A percentile compares a stretch with the other conserved stretches of the same genome.
phyloP scores from a whole-genome alignment of 306 rosid species.

The Astragalus membranaceus region DNA sequence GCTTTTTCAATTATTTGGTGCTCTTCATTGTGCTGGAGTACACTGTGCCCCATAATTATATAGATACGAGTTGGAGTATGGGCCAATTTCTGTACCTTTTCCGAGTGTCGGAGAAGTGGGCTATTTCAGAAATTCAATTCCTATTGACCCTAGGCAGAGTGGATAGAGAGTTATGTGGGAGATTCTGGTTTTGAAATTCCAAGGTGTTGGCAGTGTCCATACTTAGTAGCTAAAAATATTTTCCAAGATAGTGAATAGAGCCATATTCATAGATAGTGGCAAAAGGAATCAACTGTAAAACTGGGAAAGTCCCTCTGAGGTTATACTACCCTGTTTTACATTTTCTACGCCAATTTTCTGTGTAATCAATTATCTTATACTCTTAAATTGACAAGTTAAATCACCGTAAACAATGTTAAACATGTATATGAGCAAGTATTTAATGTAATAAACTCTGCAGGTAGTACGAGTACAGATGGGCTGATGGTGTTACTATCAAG shows the following conservation, averaged over 20 bases:
- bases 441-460: conserved; percentile 31
- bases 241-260: background rate
- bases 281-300: background rate
- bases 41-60: too few relatives aligned
- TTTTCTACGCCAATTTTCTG: background rate
- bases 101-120: too few relatives aligned
- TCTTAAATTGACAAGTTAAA: background rate
- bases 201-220: too few relatives aligned
- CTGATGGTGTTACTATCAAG: conserved; percentile 73
- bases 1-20: too few relatives aligned
- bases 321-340: background rate
- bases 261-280: background rate
- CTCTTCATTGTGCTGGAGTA: too few relatives aligned
- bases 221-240: background rate
- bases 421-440: background rate
- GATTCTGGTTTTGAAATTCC: too few relatives aligned
- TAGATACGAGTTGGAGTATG: too few relatives aligned
- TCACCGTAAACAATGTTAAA: background rate
- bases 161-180: too few relatives aligned
- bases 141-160: too few relatives aligned
- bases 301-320: background rate
- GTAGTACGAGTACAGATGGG: conserved; percentile 88
- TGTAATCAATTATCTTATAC: background rate
- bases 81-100: too few relatives aligned
- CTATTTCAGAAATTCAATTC: too few relatives aligned